Conservation (phyloP, 352 stramenopile genomes). For the Blastocystis sp. region DNA sequence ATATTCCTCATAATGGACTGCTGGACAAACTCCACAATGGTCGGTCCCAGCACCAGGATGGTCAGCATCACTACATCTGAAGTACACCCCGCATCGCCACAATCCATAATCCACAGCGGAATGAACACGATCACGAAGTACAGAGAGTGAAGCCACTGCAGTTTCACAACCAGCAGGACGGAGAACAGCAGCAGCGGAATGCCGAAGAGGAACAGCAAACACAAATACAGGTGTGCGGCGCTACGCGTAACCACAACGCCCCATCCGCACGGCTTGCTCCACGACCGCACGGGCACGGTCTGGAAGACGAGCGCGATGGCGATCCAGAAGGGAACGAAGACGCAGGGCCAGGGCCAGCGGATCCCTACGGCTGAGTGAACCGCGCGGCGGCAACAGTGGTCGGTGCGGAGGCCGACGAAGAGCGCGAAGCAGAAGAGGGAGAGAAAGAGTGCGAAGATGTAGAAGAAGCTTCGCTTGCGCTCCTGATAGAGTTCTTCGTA, state of each 20-base stretch:
- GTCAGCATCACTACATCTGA: conserved; percentile 17
- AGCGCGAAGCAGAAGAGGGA: conserved; percentile 14
- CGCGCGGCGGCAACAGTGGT: not conserved
- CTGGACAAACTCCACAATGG: conserved; percentile 24
- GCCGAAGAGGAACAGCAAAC: conserved; percentile 42
- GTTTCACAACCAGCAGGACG: conserved; percentile 9
- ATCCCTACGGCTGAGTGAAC: not conserved
- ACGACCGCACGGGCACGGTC: conserved; percentile 19
- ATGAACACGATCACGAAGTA: conserved; percentile 25
- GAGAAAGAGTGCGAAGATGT: conserved; percentile 8
- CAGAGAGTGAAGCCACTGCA: conserved; percentile 32
- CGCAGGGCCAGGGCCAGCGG: conserved; percentile 20
- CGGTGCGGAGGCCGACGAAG: conserved; percentile 40
- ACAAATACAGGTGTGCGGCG: conserved; percentile 32
- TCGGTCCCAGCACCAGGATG: conserved; percentile 23
- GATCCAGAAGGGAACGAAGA: conserved; percentile 48
- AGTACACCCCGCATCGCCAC: not conserved
- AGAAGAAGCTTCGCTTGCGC: conserved; percentile 39
- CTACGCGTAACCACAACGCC: not conserved
- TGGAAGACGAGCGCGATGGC: conserved; percentile 24
- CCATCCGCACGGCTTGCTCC: not conserved
- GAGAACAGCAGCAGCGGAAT: conserved; percentile 16
- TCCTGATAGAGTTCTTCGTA: conserved; percentile 58
- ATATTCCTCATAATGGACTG: conserved; percentile 55
- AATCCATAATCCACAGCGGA: conserved; percentile 49